Evolutionary conservation across 331 rosid genomes (phyloP).

Genomic region (Pyracantha coccinea): DNA sequence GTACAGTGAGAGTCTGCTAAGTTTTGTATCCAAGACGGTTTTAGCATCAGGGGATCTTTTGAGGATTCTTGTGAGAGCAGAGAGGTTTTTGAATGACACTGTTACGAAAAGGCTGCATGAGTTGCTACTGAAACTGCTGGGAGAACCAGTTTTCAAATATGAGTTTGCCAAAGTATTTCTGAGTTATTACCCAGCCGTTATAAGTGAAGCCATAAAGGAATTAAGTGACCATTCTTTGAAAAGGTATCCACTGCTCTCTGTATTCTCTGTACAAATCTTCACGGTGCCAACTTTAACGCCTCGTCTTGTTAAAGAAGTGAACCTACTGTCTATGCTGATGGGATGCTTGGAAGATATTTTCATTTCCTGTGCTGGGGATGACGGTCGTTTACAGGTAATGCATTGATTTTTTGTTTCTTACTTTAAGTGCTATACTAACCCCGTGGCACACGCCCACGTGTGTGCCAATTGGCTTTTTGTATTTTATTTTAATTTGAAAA

Average conservation of each 20-base stretch:
- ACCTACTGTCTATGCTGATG: constrained; percentile 66
- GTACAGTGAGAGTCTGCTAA: constrained; percentile 87
- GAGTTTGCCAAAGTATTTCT: constrained; percentile 88
- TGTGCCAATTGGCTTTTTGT: neutral
- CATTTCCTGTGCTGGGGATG: constrained; percentile 64
- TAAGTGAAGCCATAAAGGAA: constrained; percentile 53
- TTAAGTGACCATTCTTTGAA: constrained; percentile 26
- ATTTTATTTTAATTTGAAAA: neutral
- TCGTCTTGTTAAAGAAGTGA: constrained; percentile 83
- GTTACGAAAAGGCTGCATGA: constrained; percentile 71
- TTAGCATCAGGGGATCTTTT: constrained; percentile 47
- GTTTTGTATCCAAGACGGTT: constrained; percentile 63
- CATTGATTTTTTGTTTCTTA: neutral
- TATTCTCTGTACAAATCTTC: constrained; percentile 92
- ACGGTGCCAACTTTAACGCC: constrained; percentile 94
- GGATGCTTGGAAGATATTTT: constrained; percentile 73
- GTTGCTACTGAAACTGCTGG: constrained; percentile 74
- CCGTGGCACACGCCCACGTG: neutral
- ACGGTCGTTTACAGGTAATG: constrained; percentile 69
- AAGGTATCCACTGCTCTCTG: constrained; percentile 53
- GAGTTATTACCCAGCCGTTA: constrained; percentile 69
- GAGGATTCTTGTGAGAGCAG: constrained; percentile 62
- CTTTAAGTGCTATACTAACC: neutral
- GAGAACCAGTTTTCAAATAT: constrained; percentile 86
- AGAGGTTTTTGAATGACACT: constrained; percentile 50